Evolutionary conservation across 148 eudicot species (phyloP).

Genomic region (Camellia japonica): DNA sequence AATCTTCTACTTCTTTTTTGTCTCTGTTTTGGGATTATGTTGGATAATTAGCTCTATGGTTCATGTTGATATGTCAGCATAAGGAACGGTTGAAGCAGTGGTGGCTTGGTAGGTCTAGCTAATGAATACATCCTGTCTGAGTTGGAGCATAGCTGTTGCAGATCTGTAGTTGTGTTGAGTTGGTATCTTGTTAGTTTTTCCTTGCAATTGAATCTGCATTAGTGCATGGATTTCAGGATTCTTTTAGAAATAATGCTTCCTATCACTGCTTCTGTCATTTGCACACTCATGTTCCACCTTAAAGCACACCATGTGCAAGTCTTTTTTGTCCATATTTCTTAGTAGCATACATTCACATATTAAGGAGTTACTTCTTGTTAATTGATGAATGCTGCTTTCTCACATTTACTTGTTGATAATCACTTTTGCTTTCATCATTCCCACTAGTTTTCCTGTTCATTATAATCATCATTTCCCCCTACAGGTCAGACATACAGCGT

Average conservation of each 20-base stretch:
- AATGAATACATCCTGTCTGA: too few species aligned
- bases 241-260: background rate
- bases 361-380: background rate
- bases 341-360: background rate
- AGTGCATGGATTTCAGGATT: background rate
- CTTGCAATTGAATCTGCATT: background rate
- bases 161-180: background rate
- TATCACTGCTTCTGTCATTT: background rate
- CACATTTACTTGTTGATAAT: background rate
- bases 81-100: too few species aligned
- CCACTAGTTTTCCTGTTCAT: background rate
- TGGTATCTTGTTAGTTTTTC: background rate
- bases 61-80: too few species aligned
- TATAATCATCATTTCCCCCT: constrained; percentile 7
- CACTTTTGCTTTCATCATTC: background rate
- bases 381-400: constrained; percentile 7
- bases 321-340: background rate
- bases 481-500: constrained; percentile 80
- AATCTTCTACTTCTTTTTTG: background rate
- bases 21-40: background rate
- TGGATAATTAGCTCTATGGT: too few species aligned
- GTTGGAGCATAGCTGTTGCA: background rate
- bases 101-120: too few species aligned
- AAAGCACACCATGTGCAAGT: background rate
- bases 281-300: background rate